Base-by-base conservation (phyloP, 345 rosid species). In the Pelargonium nanum region DNA sequence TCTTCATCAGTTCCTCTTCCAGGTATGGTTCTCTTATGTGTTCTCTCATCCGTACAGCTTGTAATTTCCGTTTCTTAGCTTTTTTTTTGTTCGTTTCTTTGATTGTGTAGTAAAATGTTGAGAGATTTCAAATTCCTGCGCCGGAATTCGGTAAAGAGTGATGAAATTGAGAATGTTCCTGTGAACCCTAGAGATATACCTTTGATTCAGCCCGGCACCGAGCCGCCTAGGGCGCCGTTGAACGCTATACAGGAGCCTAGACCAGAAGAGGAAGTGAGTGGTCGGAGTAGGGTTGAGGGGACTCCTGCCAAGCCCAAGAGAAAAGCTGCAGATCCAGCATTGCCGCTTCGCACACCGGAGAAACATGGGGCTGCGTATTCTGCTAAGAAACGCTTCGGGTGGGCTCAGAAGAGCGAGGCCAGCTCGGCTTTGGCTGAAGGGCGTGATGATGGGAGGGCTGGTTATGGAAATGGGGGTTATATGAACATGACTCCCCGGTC, bases 331-430 rank as follows among this genome's bases (percentile, higher is more conserved):
- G 95, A 83, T 69, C 74, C 81, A 19, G 23, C 72, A 7, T 69
- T 83, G 80, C 88, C 94, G 62, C 70, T 80, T 56, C 82, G 80
- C 1, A 87, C 97, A 0, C 99, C 97, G 2, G 97, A 93, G 53
- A 83, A 75, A 67, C 67, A 81, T 56, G 81, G 82, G 32, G 66
- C 66, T 23, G 75, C 66, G 4, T 22, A 67, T 26, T 58, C 69
- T 23, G 67, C 82, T 0, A 84, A 79, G 63, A 59, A 65, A 7
- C 76, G 92, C 19, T 84, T 78, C 51, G 95, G 98, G 22, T 92
- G 93, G 96, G 84, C 83, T 0, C 84, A 72, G 22, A 81, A 64
- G 76, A 71, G 72, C 55, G 95, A 82, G 50, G 24, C 64, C 22
- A 20, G 60, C 26, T 44, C 60, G 24, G 51, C 22, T 19, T 24